Base-by-base conservation (phyloP, 1,284 basidiomycete species). In the Leccinum solheimii region DNA sequence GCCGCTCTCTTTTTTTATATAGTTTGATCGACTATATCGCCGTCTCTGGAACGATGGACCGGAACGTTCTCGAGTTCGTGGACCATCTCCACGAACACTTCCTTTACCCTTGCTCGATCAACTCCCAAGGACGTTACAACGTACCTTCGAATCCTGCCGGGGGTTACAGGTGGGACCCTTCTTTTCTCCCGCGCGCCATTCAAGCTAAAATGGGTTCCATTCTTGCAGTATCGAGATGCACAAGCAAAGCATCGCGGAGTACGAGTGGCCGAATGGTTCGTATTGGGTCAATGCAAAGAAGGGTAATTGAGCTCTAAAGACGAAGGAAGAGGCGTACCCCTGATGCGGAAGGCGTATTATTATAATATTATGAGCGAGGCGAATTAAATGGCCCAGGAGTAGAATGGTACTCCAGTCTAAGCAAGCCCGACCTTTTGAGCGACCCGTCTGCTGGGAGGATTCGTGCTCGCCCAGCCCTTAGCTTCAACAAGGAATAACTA, bases 51-150 rank as follows among this genome's bases (percentile, higher is more conserved):
- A 85, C 86, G 48, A 95, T 96, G 88, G 94, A 97, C 70, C 86
- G 92, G 60, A 97, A 98, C 72, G 95, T 97, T 13, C 86, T 98
- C 60, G 95, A 92, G 74, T 91, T 87, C 65, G 88, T 89, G 30
- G 91, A 94, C 77, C 95, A 97, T 75, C 79, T 97, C 51, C 95
- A 98, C 77, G 94, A 97, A 68, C 92, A 97, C 77, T 98, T 97
- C 79, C 78, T 90, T 58, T 87, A 88, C 69, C 94, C 94, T 3
- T 94, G 93, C 69, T 90, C 91, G 40, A 95, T 98, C 80, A 97
- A 97, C 78, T 70, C 79, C 10, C 81, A 84, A 38, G 95, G 95
- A 26, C 83, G 93, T 54, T 97, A 97, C 78, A 95, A 95, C 66
- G 87, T 92, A 1, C 91, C 91, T 0, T 78, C 66, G 64, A 81